Base-by-base conservation (phyloP, 2,329 filamentous ascomycete genomes). In the Sphaerulina musiva region DNA sequence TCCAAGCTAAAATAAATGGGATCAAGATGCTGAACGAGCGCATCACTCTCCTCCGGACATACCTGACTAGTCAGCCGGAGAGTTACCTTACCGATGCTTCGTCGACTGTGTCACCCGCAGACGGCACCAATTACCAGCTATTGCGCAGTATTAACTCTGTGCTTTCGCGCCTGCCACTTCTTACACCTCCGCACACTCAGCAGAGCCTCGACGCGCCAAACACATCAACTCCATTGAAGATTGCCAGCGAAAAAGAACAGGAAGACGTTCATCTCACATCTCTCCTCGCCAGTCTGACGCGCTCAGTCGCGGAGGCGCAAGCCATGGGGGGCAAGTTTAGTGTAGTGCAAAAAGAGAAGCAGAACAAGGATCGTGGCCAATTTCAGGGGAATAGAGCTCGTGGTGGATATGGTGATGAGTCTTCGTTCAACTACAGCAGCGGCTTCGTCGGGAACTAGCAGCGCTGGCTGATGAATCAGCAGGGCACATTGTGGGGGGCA, bases 1-100 rank as follows among this genome's bases (percentile, higher is more conserved):
- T 98, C 20, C 93, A 85, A 29, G 87, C 90, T 57, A 95, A 95
- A 66, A 81, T 86, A 59, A 97, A 96, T 71, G 91, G 93, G 26
- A 86, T 96, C 66, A 92, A 90, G 73, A 96, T 95, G 84, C 82
- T 98, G 29, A 85, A 92, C 70, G 59, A 78, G 69, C 68, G 79
- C 70, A 67, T 80, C 59, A 65, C 76, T 62, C 73, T 83, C 67
- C 68, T 83, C 66, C 71, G 81, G 58, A 53, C 78, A 69, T 97
- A 96, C 68, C 82, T 98, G 45, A 77, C 85, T 59, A 80, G 79
- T 11, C 79, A 93, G 2, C 86, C 87, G 1, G 77, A 81, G 6
- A 84, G 83, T 20, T 83, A 84, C 64, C 74, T 84, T 36, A 79
- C 77, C 6, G 77, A 78, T 46, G 61, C 75, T 40, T 65, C 67